Base-by-base conservation (phyloP, 176 grass and related monocot genomes). In the Ensete ventricosum region DNA sequence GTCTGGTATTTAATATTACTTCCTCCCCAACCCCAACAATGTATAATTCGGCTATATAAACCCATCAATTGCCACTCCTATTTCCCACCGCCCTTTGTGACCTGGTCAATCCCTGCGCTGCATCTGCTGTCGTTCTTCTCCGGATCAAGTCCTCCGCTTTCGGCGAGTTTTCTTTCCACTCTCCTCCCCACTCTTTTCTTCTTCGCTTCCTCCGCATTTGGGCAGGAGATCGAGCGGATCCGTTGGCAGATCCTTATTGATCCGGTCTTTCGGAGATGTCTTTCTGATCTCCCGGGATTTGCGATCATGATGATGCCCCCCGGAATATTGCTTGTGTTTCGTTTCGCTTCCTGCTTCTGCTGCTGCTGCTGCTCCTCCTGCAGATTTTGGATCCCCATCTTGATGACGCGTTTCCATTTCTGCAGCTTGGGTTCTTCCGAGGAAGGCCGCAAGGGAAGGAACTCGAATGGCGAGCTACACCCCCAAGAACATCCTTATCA, bases 401-500 rank as follows among this genome's bases (percentile, higher is more conserved):
- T 43, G 34, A 43, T 43, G 34, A 43, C 34, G 20, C 23, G 21
- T 23, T 25, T 12, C 2, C 9, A 65, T 24, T 26, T 84, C 57
- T 70, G 65, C 60, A 60, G 60, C 65, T 34, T 24, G 78, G 80
- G 34, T 43, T 4, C 64, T 80, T 24, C 16, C 7, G 58, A 63
- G 20, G 19, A 77, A 73, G 67, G 8, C 52, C 64, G 53, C 26
- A 14, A 66, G 72, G 26, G 60, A 51, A 78, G 68, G 67, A 91
- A 43, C 34, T 3, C 34, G 34, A 43, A 43, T 91, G 89, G 53
- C 62, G 14, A 71, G 52, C 57, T 93, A 93, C 14, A 84, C 82
- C 78, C 91, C 91, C 1, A 89, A 89, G 85, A 93, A 90, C 74
- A 93, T 93, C 73, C 87, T 93, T 53, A 85, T 93, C 74, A 93